phyloP scores from a whole-genome alignment of 768 basidiomycete species.

The Sistotremastrum suecicum region DNA sequence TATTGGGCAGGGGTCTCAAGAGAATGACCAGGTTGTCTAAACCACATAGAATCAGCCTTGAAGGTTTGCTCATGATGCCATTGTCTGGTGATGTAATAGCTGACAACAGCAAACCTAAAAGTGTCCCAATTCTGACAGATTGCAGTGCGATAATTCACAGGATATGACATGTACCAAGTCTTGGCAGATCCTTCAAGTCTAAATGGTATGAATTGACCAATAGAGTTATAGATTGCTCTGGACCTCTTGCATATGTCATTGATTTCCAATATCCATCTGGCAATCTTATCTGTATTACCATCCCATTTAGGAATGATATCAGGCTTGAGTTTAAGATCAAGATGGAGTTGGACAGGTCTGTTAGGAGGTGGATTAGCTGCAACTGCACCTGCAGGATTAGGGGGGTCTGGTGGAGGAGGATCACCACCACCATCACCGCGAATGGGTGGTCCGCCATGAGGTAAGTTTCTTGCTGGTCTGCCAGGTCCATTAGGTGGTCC shows the following conservation, averaged over 20 bases:
- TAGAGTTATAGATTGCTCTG: slow-evolving; percentile 10
- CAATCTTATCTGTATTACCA: slow-evolving; percentile 16
- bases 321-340: slow-evolving; percentile 20
- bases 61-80: slow-evolving; percentile 17
- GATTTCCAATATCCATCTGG: slow-evolving; percentile 17
- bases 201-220: slow-evolving; percentile 18
- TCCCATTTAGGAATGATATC: slow-evolving; percentile 21
- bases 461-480: too few species aligned
- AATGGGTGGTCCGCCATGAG: too few species aligned
- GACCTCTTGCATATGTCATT: slow-evolving; percentile 14
- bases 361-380: too few species aligned
- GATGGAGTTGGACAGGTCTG: slow-evolving; percentile 16
- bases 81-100: too few species aligned
- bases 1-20: slow-evolving; percentile 21
- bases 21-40: slow-evolving; percentile 14
- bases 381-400: too few species aligned
- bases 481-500: too few species aligned
- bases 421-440: too few species aligned
- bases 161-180: slow-evolving; percentile 18
- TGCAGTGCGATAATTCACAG: background rate
- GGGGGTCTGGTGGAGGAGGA: too few species aligned
- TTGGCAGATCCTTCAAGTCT: slow-evolving; percentile 15
- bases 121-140: too few species aligned
- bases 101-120: too few species aligned
- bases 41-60: slow-evolving; percentile 14